phyloP scores from a whole-genome alignment of 257 asterid species.

The Solanum tarijense region DNA sequence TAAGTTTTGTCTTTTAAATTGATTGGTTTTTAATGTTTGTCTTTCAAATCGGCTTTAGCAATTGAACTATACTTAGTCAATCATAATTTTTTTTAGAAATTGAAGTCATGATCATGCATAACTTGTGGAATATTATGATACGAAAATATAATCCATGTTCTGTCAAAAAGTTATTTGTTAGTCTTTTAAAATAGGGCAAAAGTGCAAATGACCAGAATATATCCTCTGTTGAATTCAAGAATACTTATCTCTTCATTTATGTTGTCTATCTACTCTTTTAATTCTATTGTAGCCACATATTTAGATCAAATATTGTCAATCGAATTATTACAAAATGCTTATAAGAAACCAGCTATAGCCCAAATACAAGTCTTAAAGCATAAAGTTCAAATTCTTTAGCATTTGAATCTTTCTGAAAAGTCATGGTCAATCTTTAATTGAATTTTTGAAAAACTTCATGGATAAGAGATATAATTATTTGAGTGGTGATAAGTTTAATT shows the following conservation, averaged over 20 bases:
- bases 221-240: neutral
- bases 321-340: neutral
- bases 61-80: neutral
- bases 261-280: neutral
- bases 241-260: neutral
- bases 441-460: neutral
- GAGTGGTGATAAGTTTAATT: neutral
- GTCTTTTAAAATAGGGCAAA: too few species aligned
- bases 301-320: neutral
- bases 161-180: too few species aligned
- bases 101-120: too few species aligned
- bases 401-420: neutral
- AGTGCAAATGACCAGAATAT: neutral
- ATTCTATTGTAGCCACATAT: neutral
- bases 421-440: neutral
- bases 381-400: neutral
- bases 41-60: neutral
- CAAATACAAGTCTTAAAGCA: neutral
- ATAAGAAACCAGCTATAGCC: neutral
- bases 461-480: neutral
- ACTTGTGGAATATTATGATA: too few species aligned
- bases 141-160: too few species aligned
- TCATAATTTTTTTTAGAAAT: too few species aligned
- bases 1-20: too few species aligned
- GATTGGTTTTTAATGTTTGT: neutral